These are phyloP conservation scores for Penicillium verhagenii DNA, from an alignment of 495 filamentous ascomycete genomes.

Conservation along the genomic window DNA sequence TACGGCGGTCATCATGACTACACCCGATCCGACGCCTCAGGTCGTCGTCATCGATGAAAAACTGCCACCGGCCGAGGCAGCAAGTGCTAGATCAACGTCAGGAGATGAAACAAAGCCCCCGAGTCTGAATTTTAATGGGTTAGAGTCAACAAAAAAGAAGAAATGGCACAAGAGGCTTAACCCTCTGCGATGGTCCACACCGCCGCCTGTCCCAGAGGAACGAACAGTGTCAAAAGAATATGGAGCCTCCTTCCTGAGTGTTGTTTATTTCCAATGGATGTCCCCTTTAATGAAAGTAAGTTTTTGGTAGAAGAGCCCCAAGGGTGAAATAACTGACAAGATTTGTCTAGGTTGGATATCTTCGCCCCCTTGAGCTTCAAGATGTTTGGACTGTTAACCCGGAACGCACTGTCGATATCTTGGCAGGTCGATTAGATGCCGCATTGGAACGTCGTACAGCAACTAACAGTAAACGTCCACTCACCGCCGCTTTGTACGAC, in stretches of 20 bases:
- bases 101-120: conserved; percentile 22
- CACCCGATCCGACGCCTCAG: conserved; percentile 19
- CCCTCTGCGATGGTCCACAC: conserved; percentile 49
- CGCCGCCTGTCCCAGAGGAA: conserved; percentile 54
- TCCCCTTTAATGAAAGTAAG: conserved; percentile 53
- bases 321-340: neutral
- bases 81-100: conserved; percentile 16
- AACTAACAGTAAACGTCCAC: conserved; percentile 68
- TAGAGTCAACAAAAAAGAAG: conserved; percentile 21
- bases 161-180: conserved; percentile 57
- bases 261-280: conserved; percentile 61
- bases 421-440: conserved; percentile 61
- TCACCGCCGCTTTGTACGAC: conserved; percentile 81
- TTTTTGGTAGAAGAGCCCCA: neutral
- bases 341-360: conserved; percentile 62
- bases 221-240: conserved; percentile 51
- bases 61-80: conserved; percentile 13
- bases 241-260: conserved; percentile 52
- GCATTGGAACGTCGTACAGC: conserved; percentile 66
- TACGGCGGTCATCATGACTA: conserved; percentile 20
- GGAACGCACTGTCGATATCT: conserved; percentile 62
- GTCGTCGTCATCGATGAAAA: conserved; percentile 16
- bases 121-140: conserved; percentile 4
- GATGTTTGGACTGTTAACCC: conserved; percentile 91
- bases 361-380: conserved; percentile 75